Conservation (phyloP, 2,329 filamentous ascomycete genomes). For the Ophiostoma australiae region DNA sequence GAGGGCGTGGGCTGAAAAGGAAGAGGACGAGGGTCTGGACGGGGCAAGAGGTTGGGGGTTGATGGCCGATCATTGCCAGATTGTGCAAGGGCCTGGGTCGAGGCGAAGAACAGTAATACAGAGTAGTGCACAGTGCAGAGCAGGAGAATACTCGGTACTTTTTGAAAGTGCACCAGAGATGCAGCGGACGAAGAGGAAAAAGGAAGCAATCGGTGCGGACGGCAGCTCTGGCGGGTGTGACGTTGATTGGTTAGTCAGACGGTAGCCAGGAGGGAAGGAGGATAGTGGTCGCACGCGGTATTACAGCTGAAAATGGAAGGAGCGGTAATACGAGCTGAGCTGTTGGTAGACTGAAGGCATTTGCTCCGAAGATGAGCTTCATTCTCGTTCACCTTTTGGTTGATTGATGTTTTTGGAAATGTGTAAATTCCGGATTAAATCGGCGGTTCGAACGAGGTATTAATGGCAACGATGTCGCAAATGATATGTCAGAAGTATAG, state of each 20-base stretch:
- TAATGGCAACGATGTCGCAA: too few relatives aligned
- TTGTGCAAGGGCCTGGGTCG: not conserved
- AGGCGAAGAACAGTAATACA: not conserved
- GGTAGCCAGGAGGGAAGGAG: not conserved
- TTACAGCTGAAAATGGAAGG: not conserved
- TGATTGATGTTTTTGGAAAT: not conserved
- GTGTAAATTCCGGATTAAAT: not conserved
- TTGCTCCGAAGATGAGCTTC: not conserved
- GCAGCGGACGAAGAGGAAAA: constrained; percentile 11
- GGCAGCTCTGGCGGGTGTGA: not conserved
- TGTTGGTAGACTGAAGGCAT: not conserved
- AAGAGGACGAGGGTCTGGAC: not conserved
- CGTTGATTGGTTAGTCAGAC: constrained; percentile 6
- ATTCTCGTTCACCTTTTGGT: too few relatives aligned
- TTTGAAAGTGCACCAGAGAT: not conserved
- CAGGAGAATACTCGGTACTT: not conserved
- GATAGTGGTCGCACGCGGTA: not conserved
- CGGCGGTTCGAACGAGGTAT: not conserved
- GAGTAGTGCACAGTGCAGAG: not conserved
- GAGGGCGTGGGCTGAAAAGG: not conserved
- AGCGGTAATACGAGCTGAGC: not conserved
- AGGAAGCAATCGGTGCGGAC: not conserved
- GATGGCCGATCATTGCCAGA: constrained; percentile 6
- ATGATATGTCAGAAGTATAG: not conserved
- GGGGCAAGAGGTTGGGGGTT: not conserved